Evolutionary conservation across 192 early-diverging fungal species (phyloP).

Genomic region (Ambispora gerdemannii): DNA sequence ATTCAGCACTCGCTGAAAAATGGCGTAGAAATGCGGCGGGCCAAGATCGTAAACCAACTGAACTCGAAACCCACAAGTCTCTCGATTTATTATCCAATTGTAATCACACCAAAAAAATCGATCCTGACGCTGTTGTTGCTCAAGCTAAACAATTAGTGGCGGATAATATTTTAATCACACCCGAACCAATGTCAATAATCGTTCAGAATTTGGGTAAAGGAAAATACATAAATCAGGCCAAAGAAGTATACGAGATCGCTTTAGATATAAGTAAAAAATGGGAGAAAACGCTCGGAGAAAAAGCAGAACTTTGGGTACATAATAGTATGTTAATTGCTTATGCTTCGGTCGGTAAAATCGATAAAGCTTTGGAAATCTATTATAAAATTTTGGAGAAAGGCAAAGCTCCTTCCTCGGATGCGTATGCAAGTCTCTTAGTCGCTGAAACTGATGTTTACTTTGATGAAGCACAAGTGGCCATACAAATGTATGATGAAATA

Average conservation of each 20-base stretch:
- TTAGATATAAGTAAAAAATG: constrained; percentile 3
- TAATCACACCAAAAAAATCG: background rate
- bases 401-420: constrained; percentile 48
- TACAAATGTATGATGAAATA: constrained; percentile 54
- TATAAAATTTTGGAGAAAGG: constrained; percentile 45
- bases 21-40: background rate
- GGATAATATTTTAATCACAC: constrained; percentile 7
- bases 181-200: constrained; percentile 14
- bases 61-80: constrained; percentile 12
- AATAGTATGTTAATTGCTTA: constrained; percentile 30
- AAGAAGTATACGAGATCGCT: constrained; percentile 12
- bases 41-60: constrained; percentile 9
- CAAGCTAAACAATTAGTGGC: constrained; percentile 12
- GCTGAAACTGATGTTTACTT: constrained; percentile 47
- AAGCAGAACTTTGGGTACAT: background rate
- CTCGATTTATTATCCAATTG: background rate
- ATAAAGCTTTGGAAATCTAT: constrained; percentile 31
- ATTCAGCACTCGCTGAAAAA: background rate
- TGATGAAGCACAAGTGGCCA: constrained; percentile 51
- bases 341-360: background rate
- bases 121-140: background rate
- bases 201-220: constrained; percentile 27
- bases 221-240: constrained; percentile 1
- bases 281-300: background rate
- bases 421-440: constrained; percentile 52